Percentiles rank a stretch among this genome's conserved stretches.
phyloP scores from a whole-genome alignment of 2,329 filamentous ascomycete species.

The Neocucurbitaria cava region DNA sequence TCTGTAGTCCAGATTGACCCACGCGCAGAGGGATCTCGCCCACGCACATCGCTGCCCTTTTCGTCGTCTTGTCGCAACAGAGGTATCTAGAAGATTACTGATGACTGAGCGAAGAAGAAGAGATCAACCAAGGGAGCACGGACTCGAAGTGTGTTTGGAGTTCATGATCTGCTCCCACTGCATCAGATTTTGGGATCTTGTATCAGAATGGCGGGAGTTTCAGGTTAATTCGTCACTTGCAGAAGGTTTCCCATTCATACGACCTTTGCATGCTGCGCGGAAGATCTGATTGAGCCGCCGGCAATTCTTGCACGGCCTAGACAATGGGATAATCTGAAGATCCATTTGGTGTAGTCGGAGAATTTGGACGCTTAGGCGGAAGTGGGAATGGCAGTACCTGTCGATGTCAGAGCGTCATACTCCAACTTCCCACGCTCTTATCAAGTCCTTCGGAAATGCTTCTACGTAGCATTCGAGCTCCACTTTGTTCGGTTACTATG shows the following conservation, averaged over 20 bases:
- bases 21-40: neutral
- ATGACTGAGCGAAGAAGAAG: neutral
- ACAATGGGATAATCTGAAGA: constrained; percentile 11
- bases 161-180: constrained; percentile 41
- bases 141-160: constrained; percentile 33
- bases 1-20: neutral
- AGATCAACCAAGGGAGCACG: constrained; percentile 10
- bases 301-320: constrained; percentile 13
- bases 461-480: constrained; percentile 13
- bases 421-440: constrained; percentile 1
- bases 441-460: constrained; percentile 18
- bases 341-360: constrained; percentile 1
- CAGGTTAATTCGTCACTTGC: constrained; percentile 39
- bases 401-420: constrained; percentile 2
- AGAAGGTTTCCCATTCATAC: constrained; percentile 19
- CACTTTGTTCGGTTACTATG: constrained; percentile 7
- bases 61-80: neutral
- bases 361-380: constrained; percentile 11
- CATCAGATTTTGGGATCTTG: constrained; percentile 40
- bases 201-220: constrained; percentile 47
- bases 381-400: neutral
- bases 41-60: neutral
- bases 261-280: constrained; percentile 14
- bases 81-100: neutral
- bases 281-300: constrained; percentile 23